Percentiles rank a stretch among this genome's conserved stretches.
Conservation (phyloP, 305 asterid genomes). For the Fraxinus dipetala region DNA sequence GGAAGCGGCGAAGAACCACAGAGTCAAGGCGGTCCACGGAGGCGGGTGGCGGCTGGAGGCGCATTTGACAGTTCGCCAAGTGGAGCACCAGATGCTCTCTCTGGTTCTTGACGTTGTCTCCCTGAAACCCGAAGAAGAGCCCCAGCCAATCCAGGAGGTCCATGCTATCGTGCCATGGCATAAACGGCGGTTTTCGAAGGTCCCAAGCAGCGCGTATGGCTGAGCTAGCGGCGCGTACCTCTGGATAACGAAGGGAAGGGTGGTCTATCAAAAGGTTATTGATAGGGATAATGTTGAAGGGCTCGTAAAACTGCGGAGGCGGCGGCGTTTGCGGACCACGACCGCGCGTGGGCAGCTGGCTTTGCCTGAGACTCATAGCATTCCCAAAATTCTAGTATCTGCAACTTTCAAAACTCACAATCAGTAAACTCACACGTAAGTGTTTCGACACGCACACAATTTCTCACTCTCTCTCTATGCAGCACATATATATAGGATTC, state of each 20-base stretch:
- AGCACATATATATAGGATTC: neutral
- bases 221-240: slow-evolving; percentile 80
- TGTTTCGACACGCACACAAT: slow-evolving; percentile 2
- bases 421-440: slow-evolving; percentile 5
- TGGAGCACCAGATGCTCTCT: slow-evolving; percentile 90
- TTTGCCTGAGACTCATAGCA: slow-evolving; percentile 66
- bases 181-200: slow-evolving; percentile 75
- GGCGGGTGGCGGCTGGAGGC: slow-evolving; percentile 63
- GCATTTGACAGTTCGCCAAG: slow-evolving; percentile 87
- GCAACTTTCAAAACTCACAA: slow-evolving; percentile 22
- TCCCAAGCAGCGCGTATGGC: slow-evolving; percentile 65
- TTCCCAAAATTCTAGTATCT: neutral
- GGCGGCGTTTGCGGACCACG: slow-evolving; percentile 43
- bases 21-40: slow-evolving; percentile 62
- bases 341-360: slow-evolving; percentile 51
- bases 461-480: neutral
- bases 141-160: slow-evolving; percentile 94
- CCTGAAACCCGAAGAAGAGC: slow-evolving; percentile 83
- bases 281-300: slow-evolving; percentile 80
- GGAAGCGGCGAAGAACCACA: slow-evolving; percentile 64
- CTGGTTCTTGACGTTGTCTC: slow-evolving; percentile 83
- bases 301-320: slow-evolving; percentile 30
- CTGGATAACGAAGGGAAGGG: slow-evolving; percentile 77
- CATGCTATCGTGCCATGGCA: slow-evolving; percentile 54
- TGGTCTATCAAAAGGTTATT: slow-evolving; percentile 68